Base-by-base conservation (phyloP, 805 yeast species). In the Zygotorulaspora sp. region DNA sequence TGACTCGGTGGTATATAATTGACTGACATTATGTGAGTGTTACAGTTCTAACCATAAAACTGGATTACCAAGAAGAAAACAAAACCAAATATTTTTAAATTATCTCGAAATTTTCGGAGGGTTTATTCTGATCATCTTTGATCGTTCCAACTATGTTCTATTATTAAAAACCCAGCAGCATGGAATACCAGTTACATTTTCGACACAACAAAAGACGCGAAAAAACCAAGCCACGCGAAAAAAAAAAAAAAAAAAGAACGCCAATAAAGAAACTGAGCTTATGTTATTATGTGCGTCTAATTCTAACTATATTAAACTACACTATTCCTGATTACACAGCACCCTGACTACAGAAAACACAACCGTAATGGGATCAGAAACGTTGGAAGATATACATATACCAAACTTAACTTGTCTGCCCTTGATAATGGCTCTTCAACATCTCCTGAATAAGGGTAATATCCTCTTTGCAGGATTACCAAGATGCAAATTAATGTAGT, bases 401-500 rank as follows among this genome's bases (percentile, higher is more conserved):
- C 43, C 28, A 61, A 44, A 9, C 44, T 48, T 6, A 44, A 15
- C 20, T 51, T 53, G 36, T 56, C 57, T 13, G 20, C 21, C 3
- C 10, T 8, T 25, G 30, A 18, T 43, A 55, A 20, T 8, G 55
- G 45, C 19, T 45, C 30, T 3, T 25, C 10, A 7, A 50, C 39
- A 8, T 26, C 17, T 39, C 14, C 35, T 38, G 13, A 24, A 14
- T 14, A 12, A 10, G 60, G 60, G 30, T 48, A 48, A 24, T 57
- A 57, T 3, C 61, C 63, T 18, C 50, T 36, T 10, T 37, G 36
- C 36, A 44, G 49, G 11, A 80, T 70, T 49, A 75, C 71, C n/a
- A 70, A 55, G 46, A 83, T 61, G 57, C 97, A 90, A 16, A 79
- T 74, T 24, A 79, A 58, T 0, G 96, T 87, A 4, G 96, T 87